Base-by-base conservation (phyloP, 2,329 filamentous ascomycete species). In the Apiospora koreana region DNA sequence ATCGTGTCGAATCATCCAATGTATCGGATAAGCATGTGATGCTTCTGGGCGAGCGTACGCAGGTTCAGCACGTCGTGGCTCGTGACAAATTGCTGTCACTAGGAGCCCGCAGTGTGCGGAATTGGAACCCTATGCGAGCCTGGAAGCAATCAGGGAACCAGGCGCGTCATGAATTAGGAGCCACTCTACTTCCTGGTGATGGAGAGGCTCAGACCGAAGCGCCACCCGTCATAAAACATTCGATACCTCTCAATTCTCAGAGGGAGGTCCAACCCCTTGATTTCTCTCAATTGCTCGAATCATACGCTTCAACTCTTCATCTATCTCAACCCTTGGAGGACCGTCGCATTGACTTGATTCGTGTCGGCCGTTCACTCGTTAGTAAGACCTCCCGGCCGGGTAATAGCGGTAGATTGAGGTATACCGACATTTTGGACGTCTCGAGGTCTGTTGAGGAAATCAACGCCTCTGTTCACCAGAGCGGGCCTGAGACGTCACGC, bases 21-120 rank as follows among this genome's bases (percentile, higher is more conserved):
- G 69, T 80, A 28, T 67, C 65, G 31, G 74, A 71, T 18, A 80
- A 77, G 66, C 77, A 80, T 68, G 78, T 79, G 65, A 80, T 79
- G 78, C 73, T 80, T 1, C 67, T 74, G 1, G 78, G 78, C 12
- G 74, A 73, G n/a, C 69, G 77, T 7, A 75, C 75, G 31, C 71
- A 68, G n/a, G 71, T 71, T 45, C 75, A 75, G 64, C 78, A 79
- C 64, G 72, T 74, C 68, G 72, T 72, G 25, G 75, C 78, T 31
- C 75, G 77, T 31, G 77, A 80, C 45, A 74, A 70, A 28, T 70
- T 80, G 21, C 69, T 79, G 21, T 72, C 73, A 21, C 71, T 77
- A 18, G 77, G 78, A n/a, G 78, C 72, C 1, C 75, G 74, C 25
- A 76, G 76, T 48, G 75, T 79, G 38, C 74, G 77, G 45, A 76